Percentiles rank a stretch among this genome's conserved stretches.
phyloP scores from a whole-genome alignment of 441 rosid species.

The Brassica hybrid region DNA sequence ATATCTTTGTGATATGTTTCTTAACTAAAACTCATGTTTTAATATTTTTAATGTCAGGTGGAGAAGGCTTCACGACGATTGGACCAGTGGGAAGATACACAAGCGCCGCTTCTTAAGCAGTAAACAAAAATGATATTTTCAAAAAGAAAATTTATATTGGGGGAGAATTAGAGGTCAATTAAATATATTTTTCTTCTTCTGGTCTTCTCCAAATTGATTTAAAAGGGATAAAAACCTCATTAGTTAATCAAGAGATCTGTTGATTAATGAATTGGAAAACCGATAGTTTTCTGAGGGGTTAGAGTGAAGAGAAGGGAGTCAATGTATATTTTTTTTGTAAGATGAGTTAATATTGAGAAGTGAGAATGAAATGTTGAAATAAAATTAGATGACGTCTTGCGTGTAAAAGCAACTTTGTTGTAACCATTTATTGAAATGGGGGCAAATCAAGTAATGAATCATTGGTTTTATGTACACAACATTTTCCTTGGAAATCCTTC shows the following conservation, averaged over 20 bases:
- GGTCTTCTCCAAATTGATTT: slow-evolving; percentile 4
- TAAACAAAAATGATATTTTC: neutral
- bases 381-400: neutral
- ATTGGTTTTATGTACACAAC: neutral
- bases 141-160: neutral
- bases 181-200: neutral
- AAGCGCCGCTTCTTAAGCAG: slow-evolving; percentile 37
- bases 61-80: slow-evolving; percentile 56
- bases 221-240: neutral
- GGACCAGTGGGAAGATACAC: slow-evolving; percentile 50
- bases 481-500: neutral
- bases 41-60: slow-evolving; percentile 43
- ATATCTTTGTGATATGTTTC: neutral
- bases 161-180: neutral
- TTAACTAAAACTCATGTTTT: neutral
- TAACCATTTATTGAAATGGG: neutral
- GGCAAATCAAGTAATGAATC: neutral
- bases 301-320: slow-evolving; percentile 7
- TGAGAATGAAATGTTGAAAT: neutral
- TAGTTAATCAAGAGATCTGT: slow-evolving; percentile 12
- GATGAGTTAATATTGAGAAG: slow-evolving; percentile 12
- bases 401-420: slow-evolving; percentile 17
- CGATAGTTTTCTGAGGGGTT: slow-evolving; percentile 35
- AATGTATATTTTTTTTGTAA: slow-evolving; percentile 26
- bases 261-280: slow-evolving; percentile 29